A percentile compares a stretch with the other conserved stretches of the same genome.
Evolutionary conservation across 2,329 filamentous ascomycete species (phyloP).

Genomic region (Aureobasidium leucospermi): DNA sequence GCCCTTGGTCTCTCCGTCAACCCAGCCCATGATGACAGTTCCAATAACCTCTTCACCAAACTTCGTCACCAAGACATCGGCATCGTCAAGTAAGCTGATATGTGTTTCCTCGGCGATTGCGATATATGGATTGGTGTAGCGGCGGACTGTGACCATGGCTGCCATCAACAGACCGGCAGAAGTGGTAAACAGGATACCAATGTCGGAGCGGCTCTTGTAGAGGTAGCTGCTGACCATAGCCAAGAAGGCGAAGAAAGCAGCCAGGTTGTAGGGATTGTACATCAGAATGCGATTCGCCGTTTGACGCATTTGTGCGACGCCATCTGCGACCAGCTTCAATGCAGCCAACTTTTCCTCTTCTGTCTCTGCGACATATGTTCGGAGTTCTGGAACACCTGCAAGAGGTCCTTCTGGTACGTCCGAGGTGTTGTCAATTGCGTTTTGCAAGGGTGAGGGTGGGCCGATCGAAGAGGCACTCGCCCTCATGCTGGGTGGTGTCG

Average conservation of each 20-base stretch:
- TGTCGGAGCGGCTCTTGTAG: conserved; percentile 38
- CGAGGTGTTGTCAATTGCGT: conserved; percentile 26
- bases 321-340: conserved; percentile 69
- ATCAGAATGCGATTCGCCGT: conserved; percentile 56
- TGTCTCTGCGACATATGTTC: conserved; percentile 45
- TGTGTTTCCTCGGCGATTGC: conserved; percentile 53
- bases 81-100: conserved; percentile 54
- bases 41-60: conserved; percentile 65
- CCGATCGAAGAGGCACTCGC: conserved; percentile 39
- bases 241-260: conserved; percentile 31
- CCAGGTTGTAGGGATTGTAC: conserved; percentile 49
- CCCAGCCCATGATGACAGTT: conserved; percentile 60
- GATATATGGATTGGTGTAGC: conserved; percentile 55
- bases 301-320: conserved; percentile 74
- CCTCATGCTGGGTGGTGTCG: conserved; percentile 54
- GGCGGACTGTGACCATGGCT: conserved; percentile 55
- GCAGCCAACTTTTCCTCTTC: conserved; percentile 58
- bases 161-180: conserved; percentile 56
- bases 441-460: conserved; percentile 35
- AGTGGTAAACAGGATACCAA: conserved; percentile 51
- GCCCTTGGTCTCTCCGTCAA: conserved; percentile 41
- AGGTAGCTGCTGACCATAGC: conserved; percentile 34
- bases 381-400: conserved; percentile 56
- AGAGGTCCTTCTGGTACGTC: conserved; percentile 33
- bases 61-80: conserved; percentile 52